Percentiles rank a stretch among this genome's conserved stretches.
These are phyloP conservation scores for Omphalotus guepiniiformis DNA, from an alignment of 768 basidiomycete species.

Conservation along the genomic window DNA sequence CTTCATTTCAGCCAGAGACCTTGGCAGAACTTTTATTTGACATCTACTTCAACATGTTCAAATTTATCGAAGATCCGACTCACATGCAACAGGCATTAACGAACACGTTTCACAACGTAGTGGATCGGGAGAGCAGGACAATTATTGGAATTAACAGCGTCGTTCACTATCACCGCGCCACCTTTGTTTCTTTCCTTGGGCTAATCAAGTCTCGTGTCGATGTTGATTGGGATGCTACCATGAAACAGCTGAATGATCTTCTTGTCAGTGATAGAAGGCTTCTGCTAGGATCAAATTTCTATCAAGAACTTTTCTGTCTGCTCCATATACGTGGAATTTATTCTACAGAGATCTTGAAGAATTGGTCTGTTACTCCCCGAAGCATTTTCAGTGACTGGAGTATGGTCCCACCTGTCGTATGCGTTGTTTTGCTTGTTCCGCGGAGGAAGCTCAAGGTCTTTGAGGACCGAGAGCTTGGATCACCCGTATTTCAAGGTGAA, in stretches of 20 bases:
- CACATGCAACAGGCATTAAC: too few relatives aligned
- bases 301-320: conserved; percentile 47
- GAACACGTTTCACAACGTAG: conserved; percentile 5
- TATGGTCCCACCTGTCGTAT: conserved; percentile 27
- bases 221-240: conserved; percentile 38
- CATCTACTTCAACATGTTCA: conserved; percentile 42
- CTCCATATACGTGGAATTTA: conserved; percentile 35
- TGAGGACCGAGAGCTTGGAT: conserved; percentile 13
- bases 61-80: conserved; percentile 27
- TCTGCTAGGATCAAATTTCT: conserved; percentile 30
- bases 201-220: conserved; percentile 21
- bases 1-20: conserved; percentile 28
- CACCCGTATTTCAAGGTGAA: conserved; percentile 35
- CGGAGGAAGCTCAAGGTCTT: conserved; percentile 25
- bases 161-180: conserved; percentile 44
- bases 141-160: conserved; percentile 18
- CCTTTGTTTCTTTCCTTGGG: conserved; percentile 43
- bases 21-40: conserved; percentile 36
- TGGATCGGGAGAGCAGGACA: conserved; percentile 1
- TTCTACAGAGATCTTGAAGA: conserved; percentile 18
- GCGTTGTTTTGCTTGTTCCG: conserved; percentile 31
- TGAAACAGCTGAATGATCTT: conserved; percentile 30
- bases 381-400: conserved; percentile 25
- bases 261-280: conserved; percentile 14
- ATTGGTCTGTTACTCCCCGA: conserved; percentile 13